phyloP scores from a whole-genome alignment of 2,329 filamentous ascomycete species.

The Pseudogymnoascus sp. region DNA sequence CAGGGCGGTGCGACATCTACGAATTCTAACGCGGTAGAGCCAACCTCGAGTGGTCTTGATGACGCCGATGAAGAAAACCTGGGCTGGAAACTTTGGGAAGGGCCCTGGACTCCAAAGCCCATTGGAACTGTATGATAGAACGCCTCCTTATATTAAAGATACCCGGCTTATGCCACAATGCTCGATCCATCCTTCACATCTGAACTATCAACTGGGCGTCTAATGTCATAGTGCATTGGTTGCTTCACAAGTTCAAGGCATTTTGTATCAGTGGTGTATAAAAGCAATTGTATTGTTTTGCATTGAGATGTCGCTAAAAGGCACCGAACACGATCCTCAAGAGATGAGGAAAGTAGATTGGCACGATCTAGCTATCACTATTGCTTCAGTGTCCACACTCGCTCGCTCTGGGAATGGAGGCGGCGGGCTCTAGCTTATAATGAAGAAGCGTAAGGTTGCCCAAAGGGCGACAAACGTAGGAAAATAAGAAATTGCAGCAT shows the following conservation, averaged over 20 bases:
- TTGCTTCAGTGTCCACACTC: slow-evolving; percentile 54
- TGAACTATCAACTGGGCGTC: background rate
- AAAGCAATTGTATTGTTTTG: slow-evolving; percentile 1
- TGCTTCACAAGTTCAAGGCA: background rate
- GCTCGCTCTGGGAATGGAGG: slow-evolving; percentile 42
- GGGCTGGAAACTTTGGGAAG: slow-evolving; percentile 45
- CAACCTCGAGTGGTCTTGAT: slow-evolving; percentile 1
- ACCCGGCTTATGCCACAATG: slow-evolving; percentile 1
- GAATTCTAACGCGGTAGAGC: background rate
- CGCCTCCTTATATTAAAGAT: slow-evolving; percentile 15
- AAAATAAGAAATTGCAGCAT: background rate
- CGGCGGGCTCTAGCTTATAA: slow-evolving; percentile 49
- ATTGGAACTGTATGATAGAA: slow-evolving; percentile 45
- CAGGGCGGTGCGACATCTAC: background rate
- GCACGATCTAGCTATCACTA: slow-evolving; percentile 34
- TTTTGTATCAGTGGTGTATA: background rate
- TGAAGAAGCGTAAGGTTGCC: slow-evolving; percentile 11
- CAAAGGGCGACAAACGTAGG: background rate
- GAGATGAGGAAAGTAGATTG: slow-evolving; percentile 8
- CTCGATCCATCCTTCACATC: background rate
- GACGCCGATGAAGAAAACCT: slow-evolving; percentile 16
- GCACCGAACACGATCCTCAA: slow-evolving; percentile 7
- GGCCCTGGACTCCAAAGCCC: slow-evolving; percentile 50
- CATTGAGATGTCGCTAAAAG: background rate
- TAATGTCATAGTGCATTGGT: background rate